phyloP scores from a whole-genome alignment of 805 yeast genomes.

The Wickerhamomyces chaumierensis region DNA sequence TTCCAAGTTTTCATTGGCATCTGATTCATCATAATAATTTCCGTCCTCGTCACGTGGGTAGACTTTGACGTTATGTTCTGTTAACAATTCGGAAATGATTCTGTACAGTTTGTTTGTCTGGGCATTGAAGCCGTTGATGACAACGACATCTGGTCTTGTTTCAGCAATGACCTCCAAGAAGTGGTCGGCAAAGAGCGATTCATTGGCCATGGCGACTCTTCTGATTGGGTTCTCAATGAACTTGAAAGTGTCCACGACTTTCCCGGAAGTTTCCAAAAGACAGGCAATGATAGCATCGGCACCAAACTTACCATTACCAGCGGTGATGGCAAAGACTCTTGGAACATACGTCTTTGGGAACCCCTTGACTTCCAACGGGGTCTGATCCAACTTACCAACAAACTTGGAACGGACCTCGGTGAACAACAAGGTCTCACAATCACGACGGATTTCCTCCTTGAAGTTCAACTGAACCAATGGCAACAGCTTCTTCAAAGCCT shows the following conservation, averaged over 20 bases:
- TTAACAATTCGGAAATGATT: conserved; percentile 43
- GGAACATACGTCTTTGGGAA: conserved; percentile 76
- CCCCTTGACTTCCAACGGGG: conserved; percentile 79
- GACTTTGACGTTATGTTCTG: conserved; percentile 33
- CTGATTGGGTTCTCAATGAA: conserved; percentile 61
- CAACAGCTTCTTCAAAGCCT: conserved; percentile 58
- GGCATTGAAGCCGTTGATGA: conserved; percentile 78
- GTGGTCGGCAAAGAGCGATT: conserved; percentile 51
- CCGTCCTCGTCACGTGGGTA: conserved; percentile 30
- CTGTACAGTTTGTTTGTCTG: conserved; percentile 51
- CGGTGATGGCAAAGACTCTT: conserved; percentile 67
- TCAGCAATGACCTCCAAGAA: conserved; percentile 49
- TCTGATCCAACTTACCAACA: conserved; percentile 72
- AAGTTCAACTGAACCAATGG: conserved; percentile 63
- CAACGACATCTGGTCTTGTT: conserved; percentile 81
- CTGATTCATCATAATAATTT: not conserved
- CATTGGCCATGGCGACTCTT: conserved; percentile 31
- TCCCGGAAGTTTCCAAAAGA: conserved; percentile 69
- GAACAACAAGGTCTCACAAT: conserved; percentile 61
- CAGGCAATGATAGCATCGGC: conserved; percentile 82
- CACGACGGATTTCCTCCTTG: conserved; percentile 70
- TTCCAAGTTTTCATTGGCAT: conserved; percentile 32
- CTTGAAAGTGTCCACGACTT: conserved; percentile 64
- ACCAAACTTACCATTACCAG: conserved; percentile 75
- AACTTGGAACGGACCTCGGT: conserved; percentile 62